phyloP scores from a whole-genome alignment of 2,329 filamentous ascomycete species.

The Cytospora paraplurivora region DNA sequence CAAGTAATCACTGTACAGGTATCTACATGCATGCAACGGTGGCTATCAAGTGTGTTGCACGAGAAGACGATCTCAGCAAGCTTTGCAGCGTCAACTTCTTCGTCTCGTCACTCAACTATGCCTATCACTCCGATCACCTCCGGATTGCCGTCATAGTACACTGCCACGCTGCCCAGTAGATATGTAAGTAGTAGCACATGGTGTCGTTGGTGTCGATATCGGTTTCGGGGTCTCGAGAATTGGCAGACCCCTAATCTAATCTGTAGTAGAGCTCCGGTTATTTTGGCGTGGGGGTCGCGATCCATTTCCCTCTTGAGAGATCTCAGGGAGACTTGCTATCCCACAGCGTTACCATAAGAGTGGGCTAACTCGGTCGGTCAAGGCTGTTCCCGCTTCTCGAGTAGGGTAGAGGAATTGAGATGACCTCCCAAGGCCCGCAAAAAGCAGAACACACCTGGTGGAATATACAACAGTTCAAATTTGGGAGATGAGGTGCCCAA shows the following conservation, averaged over 20 bases:
- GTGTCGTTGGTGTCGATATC: neutral
- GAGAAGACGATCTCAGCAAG: neutral
- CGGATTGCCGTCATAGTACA: neutral
- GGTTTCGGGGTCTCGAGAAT: conserved; percentile 2
- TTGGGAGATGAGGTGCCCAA: too few species aligned
- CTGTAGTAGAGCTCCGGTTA: neutral
- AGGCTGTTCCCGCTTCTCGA: conserved; percentile 20
- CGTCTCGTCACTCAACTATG: neutral
- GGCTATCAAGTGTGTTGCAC: neutral
- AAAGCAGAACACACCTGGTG: too few species aligned
- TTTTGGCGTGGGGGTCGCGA: conserved; percentile 23
- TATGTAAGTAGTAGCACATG: neutral
- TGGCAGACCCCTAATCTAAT: conserved; percentile 18
- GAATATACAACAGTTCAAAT: too few species aligned
- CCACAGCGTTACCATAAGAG: conserved; percentile 18
- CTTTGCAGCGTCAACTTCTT: neutral
- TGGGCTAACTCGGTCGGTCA: conserved; percentile 15
- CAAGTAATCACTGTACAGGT: too few species aligned
- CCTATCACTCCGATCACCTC: neutral
- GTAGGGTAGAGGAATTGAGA: conserved; percentile 1
- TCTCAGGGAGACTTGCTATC: neutral
- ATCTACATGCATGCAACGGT: neutral
- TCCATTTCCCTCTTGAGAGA: conserved; percentile 19
- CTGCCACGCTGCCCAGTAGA: too few species aligned
- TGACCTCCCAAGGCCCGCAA: conserved; percentile 9